Evolutionary conservation across 352 stramenopile species (phyloP), one percentile per base, ranked within the genome.

Genomic region (Phytophthora idaei): DNA sequence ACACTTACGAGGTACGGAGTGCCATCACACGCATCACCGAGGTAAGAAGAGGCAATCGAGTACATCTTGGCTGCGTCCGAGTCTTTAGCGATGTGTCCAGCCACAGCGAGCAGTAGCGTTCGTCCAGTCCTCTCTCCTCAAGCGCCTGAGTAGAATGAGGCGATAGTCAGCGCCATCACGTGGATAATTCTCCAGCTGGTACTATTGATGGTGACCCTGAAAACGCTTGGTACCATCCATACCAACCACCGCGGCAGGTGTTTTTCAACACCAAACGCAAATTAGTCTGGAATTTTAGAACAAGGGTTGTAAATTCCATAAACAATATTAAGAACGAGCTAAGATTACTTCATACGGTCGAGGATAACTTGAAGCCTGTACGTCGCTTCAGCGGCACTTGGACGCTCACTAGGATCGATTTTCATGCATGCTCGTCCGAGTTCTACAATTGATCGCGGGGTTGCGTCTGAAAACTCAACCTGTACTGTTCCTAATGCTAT

Each of bases 311-410:
- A 21, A 21, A 7, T 34, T 34, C 29, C 29, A 34, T 34, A 34
- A 34, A 34, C 29, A 34, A 34, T 7, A 34, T 7, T 34, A 34
- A 7, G 7, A 34, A 34, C 4, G 7, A 21, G 17, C 17, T 21
- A 21, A 21, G 17, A 5, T 25, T 51, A 21, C 10, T 21, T 36
- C 25, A 34, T 34, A 17, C 25, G 5, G 21, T 48, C 32, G 0
- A 53, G 27, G 58, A 49, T 55, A 34, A 10, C 10, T 51, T 74
- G 74, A 5, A 79, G 21, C 14, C 54, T 57, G 49, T 78, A 71
- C 31, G 80, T 37, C 1, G 57, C 61, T 27, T 82, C 60, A 6
- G 64, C 61, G 15, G 68, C 61, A 8, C 57, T 74, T 1, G 74
- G 64, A 2, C 71, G 64, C 15, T 73, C 32, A 0, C n/a, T 36